Evolutionary conservation across 2,329 filamentous ascomycete species (phyloP).

Genomic region (Cadophora luteo-olivacea): DNA sequence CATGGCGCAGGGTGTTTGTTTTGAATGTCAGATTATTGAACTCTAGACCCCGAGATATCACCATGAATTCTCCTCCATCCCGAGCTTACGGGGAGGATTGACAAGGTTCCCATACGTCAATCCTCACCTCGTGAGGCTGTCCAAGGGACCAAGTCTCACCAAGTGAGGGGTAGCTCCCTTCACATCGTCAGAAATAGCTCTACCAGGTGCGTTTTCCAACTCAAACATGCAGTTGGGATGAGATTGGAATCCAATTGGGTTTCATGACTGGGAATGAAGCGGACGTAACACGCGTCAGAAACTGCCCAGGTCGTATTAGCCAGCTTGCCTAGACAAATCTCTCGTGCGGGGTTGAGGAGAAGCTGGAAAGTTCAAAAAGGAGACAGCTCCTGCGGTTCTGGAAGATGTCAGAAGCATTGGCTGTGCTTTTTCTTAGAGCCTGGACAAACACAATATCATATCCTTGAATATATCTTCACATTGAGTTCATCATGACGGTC

Average conservation of each 20-base stretch:
- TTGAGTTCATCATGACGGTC: constrained; percentile 38
- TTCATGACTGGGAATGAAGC: constrained; percentile 10
- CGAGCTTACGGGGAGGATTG: background rate
- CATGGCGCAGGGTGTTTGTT: constrained; percentile 20
- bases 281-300: constrained; percentile 20
- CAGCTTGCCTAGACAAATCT: constrained; percentile 12
- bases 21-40: constrained; percentile 14
- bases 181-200: constrained; percentile 11
- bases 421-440: constrained; percentile 13
- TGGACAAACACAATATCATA: constrained; percentile 12
- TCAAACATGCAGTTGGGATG: constrained; percentile 22
- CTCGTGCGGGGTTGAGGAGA: constrained; percentile 25
- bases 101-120: constrained; percentile 23
- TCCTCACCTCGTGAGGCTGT: constrained; percentile 20
- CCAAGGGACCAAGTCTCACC: constrained; percentile 19
- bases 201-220: constrained; percentile 8
- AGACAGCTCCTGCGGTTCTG: constrained; percentile 6
- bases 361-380: constrained; percentile 18
- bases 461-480: constrained; percentile 1
- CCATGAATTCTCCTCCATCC: constrained; percentile 22
- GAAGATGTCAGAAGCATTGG: constrained; percentile 2
- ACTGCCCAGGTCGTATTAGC: constrained; percentile 14
- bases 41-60: constrained; percentile 31
- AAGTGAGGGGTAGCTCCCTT: constrained; percentile 26
- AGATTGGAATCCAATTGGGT: constrained; percentile 22